A percentile compares a stretch with the other conserved stretches of the same genome.
These are phyloP conservation scores for Solanum pimpinellifolium DNA, from an alignment of 257 asterid genomes.

Conservation along the genomic window DNA sequence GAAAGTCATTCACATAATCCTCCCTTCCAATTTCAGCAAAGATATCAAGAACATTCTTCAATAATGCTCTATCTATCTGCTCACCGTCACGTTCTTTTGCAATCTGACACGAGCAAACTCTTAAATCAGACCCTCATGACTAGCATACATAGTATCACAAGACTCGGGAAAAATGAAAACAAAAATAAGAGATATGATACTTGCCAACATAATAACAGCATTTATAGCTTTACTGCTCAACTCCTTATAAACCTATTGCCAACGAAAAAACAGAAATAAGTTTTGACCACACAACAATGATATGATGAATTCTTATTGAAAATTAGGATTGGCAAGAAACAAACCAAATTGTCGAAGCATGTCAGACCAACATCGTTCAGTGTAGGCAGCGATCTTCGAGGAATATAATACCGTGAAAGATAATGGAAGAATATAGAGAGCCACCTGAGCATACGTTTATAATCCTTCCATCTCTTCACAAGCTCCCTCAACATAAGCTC, in stretches of 20 bases:
- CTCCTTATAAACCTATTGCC: constrained; percentile 29
- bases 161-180: neutral
- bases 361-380: constrained; percentile 25
- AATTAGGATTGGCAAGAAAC: neutral
- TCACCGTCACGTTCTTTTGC: constrained; percentile 25
- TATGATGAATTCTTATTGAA: neutral
- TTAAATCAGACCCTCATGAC: neutral
- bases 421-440: neutral
- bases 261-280: neutral
- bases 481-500: constrained; percentile 42
- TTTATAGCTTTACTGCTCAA: constrained; percentile 23
- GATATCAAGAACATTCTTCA: constrained; percentile 33
- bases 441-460: constrained; percentile 19
- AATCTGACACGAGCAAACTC: constrained; percentile 13
- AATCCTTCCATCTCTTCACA: constrained; percentile 33
- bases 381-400: constrained; percentile 15
- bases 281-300: neutral
- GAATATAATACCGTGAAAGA: neutral
- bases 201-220: constrained; percentile 30
- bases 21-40: constrained; percentile 33
- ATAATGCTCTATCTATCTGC: constrained; percentile 26
- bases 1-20: constrained; percentile 23
- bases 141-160: neutral
- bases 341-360: constrained; percentile 27
- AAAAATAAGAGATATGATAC: neutral